phyloP scores from a whole-genome alignment of 371 early-diverging fungal genomes.

The Chytridium lagenaria region DNA sequence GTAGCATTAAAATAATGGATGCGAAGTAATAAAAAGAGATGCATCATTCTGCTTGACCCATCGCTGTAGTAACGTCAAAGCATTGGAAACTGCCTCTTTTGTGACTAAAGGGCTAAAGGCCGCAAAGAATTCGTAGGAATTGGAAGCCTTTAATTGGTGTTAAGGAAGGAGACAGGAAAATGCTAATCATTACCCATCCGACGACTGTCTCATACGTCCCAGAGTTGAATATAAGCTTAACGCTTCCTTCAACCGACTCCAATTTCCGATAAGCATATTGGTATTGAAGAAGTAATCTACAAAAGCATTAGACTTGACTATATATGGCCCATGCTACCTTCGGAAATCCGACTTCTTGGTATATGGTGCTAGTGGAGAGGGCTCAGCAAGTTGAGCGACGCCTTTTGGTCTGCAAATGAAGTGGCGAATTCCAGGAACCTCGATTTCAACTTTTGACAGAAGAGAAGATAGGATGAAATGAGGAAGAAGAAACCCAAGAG shows the following conservation, averaged over 20 bases:
- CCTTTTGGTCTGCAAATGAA: constrained; percentile 75
- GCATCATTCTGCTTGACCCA: constrained; percentile 81
- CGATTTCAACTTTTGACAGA: constrained; percentile 60
- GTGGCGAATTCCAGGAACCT: constrained; percentile 73
- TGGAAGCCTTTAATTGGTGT: constrained; percentile 59
- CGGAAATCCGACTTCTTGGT: constrained; percentile 40
- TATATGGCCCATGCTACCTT: constrained; percentile 27
- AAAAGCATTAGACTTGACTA: background rate
- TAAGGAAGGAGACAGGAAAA: background rate
- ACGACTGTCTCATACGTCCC: constrained; percentile 69
- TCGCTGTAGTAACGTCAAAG: constrained; percentile 63
- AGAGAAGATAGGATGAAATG: background rate
- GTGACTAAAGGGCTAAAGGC: constrained; percentile 73
- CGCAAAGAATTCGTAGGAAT: constrained; percentile 73
- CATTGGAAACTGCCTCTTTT: constrained; percentile 68
- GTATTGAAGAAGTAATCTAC: constrained; percentile 67
- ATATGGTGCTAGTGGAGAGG: constrained; percentile 44
- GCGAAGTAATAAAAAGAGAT: constrained; percentile 62
- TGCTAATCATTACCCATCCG: constrained; percentile 74
- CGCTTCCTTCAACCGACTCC: constrained; percentile 39
- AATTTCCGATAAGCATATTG: constrained; percentile 54
- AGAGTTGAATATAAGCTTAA: constrained; percentile 66
- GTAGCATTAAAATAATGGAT: background rate
- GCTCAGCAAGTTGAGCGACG: constrained; percentile 70
- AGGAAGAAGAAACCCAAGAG: background rate